Base-by-base conservation (phyloP, 2,329 filamentous ascomycete genomes). In the Diaporthe ilicicola region DNA sequence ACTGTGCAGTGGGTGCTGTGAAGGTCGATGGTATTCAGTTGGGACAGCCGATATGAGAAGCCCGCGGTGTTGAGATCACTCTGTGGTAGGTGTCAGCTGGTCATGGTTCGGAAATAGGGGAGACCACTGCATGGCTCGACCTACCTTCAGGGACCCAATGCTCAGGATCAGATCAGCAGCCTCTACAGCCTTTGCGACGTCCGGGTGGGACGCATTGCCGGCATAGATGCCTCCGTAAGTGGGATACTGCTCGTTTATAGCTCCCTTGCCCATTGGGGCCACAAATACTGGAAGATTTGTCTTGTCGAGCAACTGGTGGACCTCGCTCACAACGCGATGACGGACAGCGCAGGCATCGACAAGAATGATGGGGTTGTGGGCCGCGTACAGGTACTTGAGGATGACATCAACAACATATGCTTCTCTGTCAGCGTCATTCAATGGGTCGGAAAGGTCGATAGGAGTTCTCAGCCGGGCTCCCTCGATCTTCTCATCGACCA, bases 241-340 rank as follows among this genome's bases (percentile, higher is more conserved):
- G n/a, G 87, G 84, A 56, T 92, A 87, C 2, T 88, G 88, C 81
- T 97, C 94, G 76, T 96, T 88, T 56, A 97, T 88, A 24, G 93
- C 92, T 22, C 94, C 89, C 83, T 97, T 97, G 56, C 94, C 94
- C 92, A 97, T 97, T 2, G 94, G 93, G 0, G 94, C 92, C n/a
- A 95, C 93, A 76, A 96, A 97, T 0, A 93, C 92, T 5, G 94
- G 94, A 9, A 97, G 84, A 4, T 89, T 85, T 1, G 93, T 93
- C 80, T 91, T 93, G 72, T 91, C 85, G 65, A 97, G 84, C 19
- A 97, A 84, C 9, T 89, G 88, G 75, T 93, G 90, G 22, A 94
- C 90, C 80, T 96, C 93, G 1, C 89, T 81, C 1, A 95, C 81
- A 19, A 92, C 92, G 51, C 91, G 87, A 78, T 96, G 93, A 42